Percentiles rank a stretch among this genome's conserved stretches.
These are phyloP conservation scores for Rostrohypoxylon terebratum DNA, from an alignment of 495 filamentous ascomycete genomes.

Conservation along the genomic window DNA sequence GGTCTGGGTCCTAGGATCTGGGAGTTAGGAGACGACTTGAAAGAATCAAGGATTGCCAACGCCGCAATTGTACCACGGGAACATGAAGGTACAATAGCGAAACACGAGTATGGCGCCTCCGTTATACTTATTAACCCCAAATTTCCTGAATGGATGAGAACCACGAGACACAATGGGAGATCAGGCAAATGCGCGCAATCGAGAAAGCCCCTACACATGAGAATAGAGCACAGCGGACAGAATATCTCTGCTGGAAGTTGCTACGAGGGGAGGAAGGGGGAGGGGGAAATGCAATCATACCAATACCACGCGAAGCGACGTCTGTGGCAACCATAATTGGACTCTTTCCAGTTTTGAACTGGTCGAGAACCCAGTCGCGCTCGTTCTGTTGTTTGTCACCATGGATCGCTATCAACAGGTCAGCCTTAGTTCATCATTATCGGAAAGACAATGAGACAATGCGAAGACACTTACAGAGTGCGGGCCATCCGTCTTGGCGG, in stretches of 20 bases:
- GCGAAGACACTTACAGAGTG: slow-evolving; percentile 79
- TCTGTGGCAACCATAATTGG: slow-evolving; percentile 99
- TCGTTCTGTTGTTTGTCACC: slow-evolving; percentile 99
- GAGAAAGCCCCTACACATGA: slow-evolving; percentile 82
- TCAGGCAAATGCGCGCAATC: slow-evolving; percentile 86
- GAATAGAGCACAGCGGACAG: slow-evolving; percentile 88
- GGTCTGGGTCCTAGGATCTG: slow-evolving; percentile 75
- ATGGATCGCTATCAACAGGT: slow-evolving; percentile 81
- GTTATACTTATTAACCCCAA: slow-evolving; percentile 85
- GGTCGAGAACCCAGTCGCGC: slow-evolving; percentile 99
- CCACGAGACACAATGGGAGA: slow-evolving; percentile 79
- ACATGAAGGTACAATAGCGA: slow-evolving; percentile 74
- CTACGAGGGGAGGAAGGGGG: slow-evolving; percentile 58
- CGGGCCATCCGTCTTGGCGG: slow-evolving; percentile 98
- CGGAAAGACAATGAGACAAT: neutral
- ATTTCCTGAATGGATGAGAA: slow-evolving; percentile 77
- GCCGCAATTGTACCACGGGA: slow-evolving; percentile 76
- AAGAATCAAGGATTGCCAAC: slow-evolving; percentile 77
- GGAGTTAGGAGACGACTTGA: slow-evolving; percentile 68
- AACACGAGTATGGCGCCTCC: slow-evolving; percentile 65
- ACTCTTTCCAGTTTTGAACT: slow-evolving; percentile 97
- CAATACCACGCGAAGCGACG: slow-evolving; percentile 98
- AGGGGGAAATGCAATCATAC: slow-evolving; percentile 83
- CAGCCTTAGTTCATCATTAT: slow-evolving; percentile 51
- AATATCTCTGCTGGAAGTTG: slow-evolving; percentile 76